Percentiles rank a stretch among this genome's conserved stretches.
These are phyloP conservation scores for Penicilliopsis zonata DNA, from an alignment of 495 filamentous ascomycete species.

Conservation along the genomic window DNA sequence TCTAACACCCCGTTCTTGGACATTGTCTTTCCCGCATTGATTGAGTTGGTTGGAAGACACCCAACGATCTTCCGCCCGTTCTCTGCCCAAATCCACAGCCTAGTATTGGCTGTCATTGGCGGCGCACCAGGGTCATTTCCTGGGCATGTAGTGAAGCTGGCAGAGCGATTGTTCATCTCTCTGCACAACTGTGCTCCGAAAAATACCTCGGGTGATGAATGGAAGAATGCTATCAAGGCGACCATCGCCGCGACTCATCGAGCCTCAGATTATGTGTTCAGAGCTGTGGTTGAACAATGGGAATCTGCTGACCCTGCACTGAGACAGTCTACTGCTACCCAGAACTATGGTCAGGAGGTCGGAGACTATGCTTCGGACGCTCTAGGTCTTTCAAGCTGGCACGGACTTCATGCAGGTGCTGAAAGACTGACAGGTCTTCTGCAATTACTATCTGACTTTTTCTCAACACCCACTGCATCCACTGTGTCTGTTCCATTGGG, in stretches of 20 bases:
- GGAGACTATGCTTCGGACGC: slow-evolving; percentile 22
- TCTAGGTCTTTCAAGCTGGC: slow-evolving; percentile 54
- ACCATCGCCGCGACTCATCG: slow-evolving; percentile 48
- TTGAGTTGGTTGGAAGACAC: slow-evolving; percentile 59
- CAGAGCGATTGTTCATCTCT: slow-evolving; percentile 49
- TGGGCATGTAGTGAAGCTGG: slow-evolving; percentile 32
- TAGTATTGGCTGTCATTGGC: slow-evolving; percentile 38
- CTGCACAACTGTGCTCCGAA: slow-evolving; percentile 69
- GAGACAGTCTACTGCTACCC: slow-evolving; percentile 10
- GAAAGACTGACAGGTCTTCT: slow-evolving; percentile 55
- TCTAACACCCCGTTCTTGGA: slow-evolving; percentile 39
- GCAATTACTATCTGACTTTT: slow-evolving; percentile 37
- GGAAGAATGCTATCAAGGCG: slow-evolving; percentile 49
- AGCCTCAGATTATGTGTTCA: slow-evolving; percentile 64
- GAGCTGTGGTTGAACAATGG: slow-evolving; percentile 68
- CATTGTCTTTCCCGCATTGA: slow-evolving; percentile 50
- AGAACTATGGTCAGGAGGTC: slow-evolving; percentile 26
- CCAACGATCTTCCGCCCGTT: slow-evolving; percentile 72
- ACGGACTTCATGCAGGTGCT: slow-evolving; percentile 55
- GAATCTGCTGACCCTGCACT: slow-evolving; percentile 37
- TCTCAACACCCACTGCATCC: slow-evolving; percentile 45
- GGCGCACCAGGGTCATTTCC: slow-evolving; percentile 26
- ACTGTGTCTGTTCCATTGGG: slow-evolving; percentile 53
- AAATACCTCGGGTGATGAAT: slow-evolving; percentile 58
- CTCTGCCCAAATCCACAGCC: slow-evolving; percentile 47